Evolutionary conservation across 495 filamentous ascomycete genomes (phyloP).

Genomic region (Lentithecium fluviatile): DNA sequence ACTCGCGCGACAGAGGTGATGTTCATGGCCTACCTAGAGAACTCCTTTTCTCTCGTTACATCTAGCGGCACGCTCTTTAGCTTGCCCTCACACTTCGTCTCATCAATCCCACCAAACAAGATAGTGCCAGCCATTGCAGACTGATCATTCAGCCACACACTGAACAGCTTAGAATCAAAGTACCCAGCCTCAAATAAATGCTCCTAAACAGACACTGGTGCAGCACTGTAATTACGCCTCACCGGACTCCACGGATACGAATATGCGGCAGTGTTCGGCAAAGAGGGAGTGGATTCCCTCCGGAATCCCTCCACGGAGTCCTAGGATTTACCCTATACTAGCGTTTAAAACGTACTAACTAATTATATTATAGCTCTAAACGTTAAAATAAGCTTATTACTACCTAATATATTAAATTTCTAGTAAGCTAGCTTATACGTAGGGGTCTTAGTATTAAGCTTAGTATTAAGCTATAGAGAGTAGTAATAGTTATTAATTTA

Average conservation of each 20-base stretch:
- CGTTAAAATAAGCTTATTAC: too few species aligned
- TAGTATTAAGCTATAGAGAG: too few species aligned
- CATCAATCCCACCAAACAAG: not conserved
- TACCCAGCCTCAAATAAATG: not conserved
- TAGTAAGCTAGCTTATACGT: too few species aligned
- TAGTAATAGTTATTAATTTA: too few species aligned
- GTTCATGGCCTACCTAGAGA: conserved; percentile 9
- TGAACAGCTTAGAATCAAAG: not conserved
- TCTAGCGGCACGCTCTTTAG: conserved; percentile 1
- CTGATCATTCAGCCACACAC: not conserved
- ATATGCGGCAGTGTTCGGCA: too few species aligned
- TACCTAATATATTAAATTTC: too few species aligned
- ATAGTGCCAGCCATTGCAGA: not conserved
- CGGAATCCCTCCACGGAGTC: too few species aligned
- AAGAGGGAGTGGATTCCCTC: too few species aligned
- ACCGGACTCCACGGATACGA: not conserved
- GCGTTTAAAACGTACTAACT: too few species aligned
- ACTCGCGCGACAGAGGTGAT: not conserved
- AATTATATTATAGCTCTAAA: too few species aligned
- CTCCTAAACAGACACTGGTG: conserved; percentile 3
- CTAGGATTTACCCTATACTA: too few species aligned
- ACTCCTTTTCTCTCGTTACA: not conserved
- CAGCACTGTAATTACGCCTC: not conserved
- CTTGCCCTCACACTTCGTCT: not conserved
- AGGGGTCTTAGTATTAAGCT: too few species aligned